These are phyloP conservation scores for Eurotiales sp. DNA, from an alignment of 2,329 filamentous ascomycete species.

Conservation along the genomic window DNA sequence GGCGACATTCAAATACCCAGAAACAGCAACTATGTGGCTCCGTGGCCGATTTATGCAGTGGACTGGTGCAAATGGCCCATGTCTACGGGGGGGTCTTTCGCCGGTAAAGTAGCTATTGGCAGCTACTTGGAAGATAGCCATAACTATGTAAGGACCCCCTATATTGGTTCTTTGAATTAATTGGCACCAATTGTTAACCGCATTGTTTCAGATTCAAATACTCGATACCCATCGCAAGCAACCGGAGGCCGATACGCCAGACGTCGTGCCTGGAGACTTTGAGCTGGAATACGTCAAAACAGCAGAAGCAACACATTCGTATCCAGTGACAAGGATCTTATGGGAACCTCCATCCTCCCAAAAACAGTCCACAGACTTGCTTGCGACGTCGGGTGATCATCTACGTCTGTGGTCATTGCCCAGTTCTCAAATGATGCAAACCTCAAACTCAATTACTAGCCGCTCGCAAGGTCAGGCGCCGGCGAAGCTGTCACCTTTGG, in stretches of 20 bases:
- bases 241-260: slow-evolving; percentile 63
- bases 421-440: slow-evolving; percentile 53
- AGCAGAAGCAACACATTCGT: slow-evolving; percentile 95
- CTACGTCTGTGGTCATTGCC: slow-evolving; percentile 91
- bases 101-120: slow-evolving; percentile 88
- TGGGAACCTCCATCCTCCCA: slow-evolving; percentile 95
- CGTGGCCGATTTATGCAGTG: slow-evolving; percentile 93
- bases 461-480: slow-evolving; percentile 61
- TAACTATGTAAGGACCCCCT: slow-evolving; percentile 76
- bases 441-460: slow-evolving; percentile 62
- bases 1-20: slow-evolving; percentile 61
- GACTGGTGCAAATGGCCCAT: slow-evolving; percentile 99
- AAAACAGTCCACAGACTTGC: slow-evolving; percentile 90
- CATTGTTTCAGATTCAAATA: slow-evolving; percentile 84
- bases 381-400: slow-evolving; percentile 94
- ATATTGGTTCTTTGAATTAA: slow-evolving; percentile 2
- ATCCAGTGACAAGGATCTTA: slow-evolving; percentile 88
- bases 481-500: slow-evolving; percentile 86
- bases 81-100: slow-evolving; percentile 60
- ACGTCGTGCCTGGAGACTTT: slow-evolving; percentile 62
- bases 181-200: too few species aligned
- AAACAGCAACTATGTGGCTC: slow-evolving; percentile 89
- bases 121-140: slow-evolving; percentile 98
- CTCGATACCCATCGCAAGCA: slow-evolving; percentile 79
- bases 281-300: slow-evolving; percentile 84